Base-by-base conservation (phyloP, 1,284 basidiomycete species). In the Gyrodon tennesseensis region DNA sequence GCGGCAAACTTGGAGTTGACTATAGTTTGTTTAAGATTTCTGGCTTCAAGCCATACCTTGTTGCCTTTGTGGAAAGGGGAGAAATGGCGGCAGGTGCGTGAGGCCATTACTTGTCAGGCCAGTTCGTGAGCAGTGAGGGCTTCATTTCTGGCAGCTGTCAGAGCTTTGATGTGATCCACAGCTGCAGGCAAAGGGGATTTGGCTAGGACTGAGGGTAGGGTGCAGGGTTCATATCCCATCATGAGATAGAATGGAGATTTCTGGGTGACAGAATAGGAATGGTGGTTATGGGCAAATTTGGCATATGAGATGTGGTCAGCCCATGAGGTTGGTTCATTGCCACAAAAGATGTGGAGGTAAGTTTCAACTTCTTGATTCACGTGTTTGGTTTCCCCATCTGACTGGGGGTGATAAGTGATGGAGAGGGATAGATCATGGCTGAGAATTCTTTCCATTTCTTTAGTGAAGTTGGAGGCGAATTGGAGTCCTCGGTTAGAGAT, bases 11-110 rank as follows among this genome's bases (percentile, higher is more conserved):
- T 51, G 0, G 27, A 29, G 46, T 48, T 48, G 46, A 23, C 15
- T 1, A 48, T 7, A 16, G 13, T 8, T 1, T 16, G 3, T 19
- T 49, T 49, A 8, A 49, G 6, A 9, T 49, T 49, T 2, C 18
- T 3, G 1, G 48, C 48, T 11, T 49, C 18, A 0, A 49, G 25
- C 48, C 48, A 49, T 0, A 49, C 25, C 3, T 27, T 27, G 16
- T 49, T 25, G 19, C 25, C 48, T 19, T 49, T 49, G 0, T 27
- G 8, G 16, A 49, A 49, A 5, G 48, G 9, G 7, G 9, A 3
- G 11, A 49, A 27, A 25, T 1, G 3, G 18, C 11, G 3, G 0
- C 9, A 1, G 2, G 25, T 27, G 1, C 25, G 0, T 8, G 48
- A 8, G 3, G n/a, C 15, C 27, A 27, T 49, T 0, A 27, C 25